Base-by-base conservation (phyloP, 2,329 filamentous ascomycete genomes). In the Colletotrichum sp. region DNA sequence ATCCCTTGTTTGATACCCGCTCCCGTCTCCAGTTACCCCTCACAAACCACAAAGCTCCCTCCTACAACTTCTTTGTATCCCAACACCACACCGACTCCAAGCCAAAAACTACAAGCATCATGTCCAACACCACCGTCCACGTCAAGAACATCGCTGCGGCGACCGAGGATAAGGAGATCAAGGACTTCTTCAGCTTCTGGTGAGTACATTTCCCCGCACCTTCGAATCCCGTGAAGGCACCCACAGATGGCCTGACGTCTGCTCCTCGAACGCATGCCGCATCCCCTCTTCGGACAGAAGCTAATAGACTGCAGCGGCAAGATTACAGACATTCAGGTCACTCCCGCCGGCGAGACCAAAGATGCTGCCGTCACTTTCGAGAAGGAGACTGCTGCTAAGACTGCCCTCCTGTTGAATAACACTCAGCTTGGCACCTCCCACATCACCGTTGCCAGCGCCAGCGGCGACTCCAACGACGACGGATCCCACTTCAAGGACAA, bases 171-270 rank as follows among this genome's bases (percentile, higher is more conserved):
- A 94, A 96, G 87, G 96, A 98, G 87, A 93, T 99, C 81, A 93
- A 92, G 83, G 96, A 98, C 84, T 99, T 99, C 90, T 99, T 99
- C 90, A 97, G 94, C 89, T 98, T 98, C 87, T 94, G 92, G 95
- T 96, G 90, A 84, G 91, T 82, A 30, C 52, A n/a, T 36, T 52
- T 48, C 25, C 64, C 36, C 18, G 30, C 28, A 36, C 4, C 13
- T 36, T 27, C 65, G 56, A 66, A 28, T 66, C n/a, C 25, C 10
- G 66, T 43, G 48, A 48, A 28, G 60, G 66, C 27, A 64, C 27
- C 67, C 22, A 71, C 22, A 71, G 28, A 36, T 39, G 66, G 65
- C 60, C 69, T 55, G 65, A 74, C 39, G n/a, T 13, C 9, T 32
- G 43, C 43, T 10, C 34, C 30, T 25, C 32, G 27, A 27, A 58